Base-by-base conservation (phyloP, 2,329 filamentous ascomycete species). In the Fusarium buxicola region DNA sequence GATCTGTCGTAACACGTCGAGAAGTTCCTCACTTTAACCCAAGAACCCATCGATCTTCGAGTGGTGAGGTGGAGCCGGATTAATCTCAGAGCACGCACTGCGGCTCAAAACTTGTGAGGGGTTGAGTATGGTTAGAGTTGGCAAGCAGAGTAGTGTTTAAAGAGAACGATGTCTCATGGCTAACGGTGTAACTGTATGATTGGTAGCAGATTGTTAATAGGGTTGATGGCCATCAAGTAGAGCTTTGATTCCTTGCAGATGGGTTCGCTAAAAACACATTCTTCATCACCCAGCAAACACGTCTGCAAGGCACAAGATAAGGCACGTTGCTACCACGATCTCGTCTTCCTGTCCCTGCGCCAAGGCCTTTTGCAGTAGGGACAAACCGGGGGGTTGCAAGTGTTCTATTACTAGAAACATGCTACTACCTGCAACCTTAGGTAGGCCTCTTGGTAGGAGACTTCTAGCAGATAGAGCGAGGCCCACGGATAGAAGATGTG, bases 291-390 rank as follows among this genome's bases (percentile, higher is more conserved):
- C 69, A 0, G 69, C 60, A 8, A 73, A 73, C 0, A 73, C 70
- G 15, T 73, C 71, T 1, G 71, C 65, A 1, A 73, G 47, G 15
- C 71, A 73, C 71, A 71, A 73, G 6, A 73, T 70, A 4, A 73
- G 64, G 21, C 71, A 73, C 0, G 71, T 73, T 1, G 68, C 69
- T 5, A 73, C 51, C 1, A 72, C 8, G 3, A 65, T 57, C 7
- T 72, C 71, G n/a, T 62, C 60, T n/a, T 60, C 61, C 11, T 69
- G 60, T 1, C 66, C 62, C 8, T 57, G 49, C 9, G 55, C 61
- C 3, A 73, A 10, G 0, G 70, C 69, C 3, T 55, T 49, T 38
- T 71, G 47, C 4, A 73, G n/a, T 8, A 73, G 34, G 2, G 70
- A 55, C 0, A 73, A 8, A 0, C 71, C 71, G 0, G 71, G 72